phyloP scores from a whole-genome alignment of 23 red algal genomes.

The Cyanidioschyzon merolae region DNA sequence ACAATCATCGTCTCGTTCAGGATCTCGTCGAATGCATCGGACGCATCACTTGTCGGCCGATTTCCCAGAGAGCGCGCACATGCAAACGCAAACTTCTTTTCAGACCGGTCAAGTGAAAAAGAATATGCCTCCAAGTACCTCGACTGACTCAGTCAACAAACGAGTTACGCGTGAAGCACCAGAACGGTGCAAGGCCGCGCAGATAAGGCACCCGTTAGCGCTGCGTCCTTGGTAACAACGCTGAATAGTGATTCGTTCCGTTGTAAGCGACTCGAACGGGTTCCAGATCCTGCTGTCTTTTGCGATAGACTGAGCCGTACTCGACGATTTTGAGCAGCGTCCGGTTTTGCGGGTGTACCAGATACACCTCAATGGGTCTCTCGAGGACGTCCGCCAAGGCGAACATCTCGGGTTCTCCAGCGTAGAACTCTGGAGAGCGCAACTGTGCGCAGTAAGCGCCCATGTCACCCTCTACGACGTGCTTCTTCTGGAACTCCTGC shows the following conservation, averaged over 20 bases:
- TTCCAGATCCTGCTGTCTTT: constrained; percentile 6
- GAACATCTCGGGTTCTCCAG: constrained; percentile 84
- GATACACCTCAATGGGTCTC: constrained; percentile 68
- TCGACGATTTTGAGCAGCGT: constrained; percentile 56
- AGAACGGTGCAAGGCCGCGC: too few relatives aligned
- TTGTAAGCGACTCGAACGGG: constrained; percentile 70
- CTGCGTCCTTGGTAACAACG: constrained; percentile 18
- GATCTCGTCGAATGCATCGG: too few relatives aligned
- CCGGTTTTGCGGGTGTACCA: constrained; percentile 19
- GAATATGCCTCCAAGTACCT: too few relatives aligned
- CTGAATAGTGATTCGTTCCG: constrained; percentile 79
- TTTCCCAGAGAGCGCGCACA: too few relatives aligned
- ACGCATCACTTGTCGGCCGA: too few relatives aligned
- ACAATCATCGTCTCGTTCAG: too few relatives aligned
- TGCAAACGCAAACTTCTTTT: too few relatives aligned
- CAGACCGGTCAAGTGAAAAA: too few relatives aligned
- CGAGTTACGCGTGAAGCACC: too few relatives aligned
- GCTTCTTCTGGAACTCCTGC: constrained; percentile 42
- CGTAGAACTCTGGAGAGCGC: constrained; percentile 68
- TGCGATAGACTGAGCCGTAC: constrained; percentile 59
- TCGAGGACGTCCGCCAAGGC: constrained; percentile 57
- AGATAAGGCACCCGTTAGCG: neutral
- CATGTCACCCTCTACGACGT: constrained; percentile 73
- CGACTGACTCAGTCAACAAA: too few relatives aligned
- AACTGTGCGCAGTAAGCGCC: constrained; percentile 52